A percentile compares a stretch with the other conserved stretches of the same genome.
Evolutionary conservation across 148 eudicot species (phyloP).

Genomic region (Linanthus parryae): DNA sequence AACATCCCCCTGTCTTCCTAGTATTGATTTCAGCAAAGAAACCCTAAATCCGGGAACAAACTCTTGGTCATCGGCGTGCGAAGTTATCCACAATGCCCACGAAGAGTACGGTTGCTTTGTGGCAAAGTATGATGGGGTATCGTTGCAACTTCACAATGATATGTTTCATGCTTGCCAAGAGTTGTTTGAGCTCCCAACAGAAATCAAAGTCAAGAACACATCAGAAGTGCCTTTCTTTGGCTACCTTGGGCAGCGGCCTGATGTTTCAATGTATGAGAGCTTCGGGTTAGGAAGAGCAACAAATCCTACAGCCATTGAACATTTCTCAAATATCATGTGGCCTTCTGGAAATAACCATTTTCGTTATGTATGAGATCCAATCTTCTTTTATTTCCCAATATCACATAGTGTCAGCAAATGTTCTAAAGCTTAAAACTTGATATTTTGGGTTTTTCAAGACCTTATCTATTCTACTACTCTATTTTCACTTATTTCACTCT

Average conservation of each 20-base stretch:
- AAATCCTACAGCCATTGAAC: slow-evolving; percentile 28
- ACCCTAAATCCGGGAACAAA: slow-evolving; percentile 18
- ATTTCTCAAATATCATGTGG: slow-evolving; percentile 42
- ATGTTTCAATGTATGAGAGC: slow-evolving; percentile 45
- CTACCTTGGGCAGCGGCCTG: slow-evolving; percentile 42
- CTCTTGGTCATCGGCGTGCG: slow-evolving; percentile 24
- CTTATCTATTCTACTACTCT: too few species aligned
- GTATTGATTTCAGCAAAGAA: slow-evolving; percentile 24
- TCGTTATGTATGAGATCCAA: slow-evolving; percentile 31
- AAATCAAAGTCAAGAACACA: slow-evolving; percentile 36
- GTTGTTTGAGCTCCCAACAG: slow-evolving; percentile 36
- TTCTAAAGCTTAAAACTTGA: too few species aligned
- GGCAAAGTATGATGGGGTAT: slow-evolving; percentile 29
- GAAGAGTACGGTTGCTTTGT: slow-evolving; percentile 52
- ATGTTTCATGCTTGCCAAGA: slow-evolving; percentile 26
- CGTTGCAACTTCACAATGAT: slow-evolving; percentile 20
- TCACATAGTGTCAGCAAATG: too few species aligned
- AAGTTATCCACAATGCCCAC: slow-evolving; percentile 21
- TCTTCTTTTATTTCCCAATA: too few species aligned
- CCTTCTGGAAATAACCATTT: slow-evolving; percentile 26
- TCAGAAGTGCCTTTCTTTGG: slow-evolving; percentile 44
- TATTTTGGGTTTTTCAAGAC: too few species aligned
- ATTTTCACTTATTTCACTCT: too few species aligned
- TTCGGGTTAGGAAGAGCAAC: slow-evolving; percentile 39
- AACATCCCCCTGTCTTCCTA: too few species aligned